These are phyloP conservation scores for Dichomitus squalens DNA, from an alignment of 1,284 basidiomycete species.

Conservation along the genomic window DNA sequence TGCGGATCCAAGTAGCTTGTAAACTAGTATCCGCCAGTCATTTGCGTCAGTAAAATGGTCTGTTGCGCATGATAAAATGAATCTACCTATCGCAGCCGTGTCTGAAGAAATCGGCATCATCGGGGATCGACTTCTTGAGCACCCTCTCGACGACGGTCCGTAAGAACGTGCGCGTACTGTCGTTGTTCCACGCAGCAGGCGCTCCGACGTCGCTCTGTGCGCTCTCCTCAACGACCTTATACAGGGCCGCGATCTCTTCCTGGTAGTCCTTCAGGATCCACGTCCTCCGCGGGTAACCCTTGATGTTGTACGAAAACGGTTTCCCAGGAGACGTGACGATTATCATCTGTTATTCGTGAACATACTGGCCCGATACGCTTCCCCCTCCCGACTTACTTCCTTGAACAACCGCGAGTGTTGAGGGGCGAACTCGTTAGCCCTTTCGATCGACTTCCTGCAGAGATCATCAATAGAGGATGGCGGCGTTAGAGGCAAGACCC, in stretches of 20 bases:
- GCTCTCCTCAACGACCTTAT: constrained; percentile 28
- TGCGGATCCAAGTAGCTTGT: constrained; percentile 39
- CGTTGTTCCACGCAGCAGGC: constrained; percentile 33
- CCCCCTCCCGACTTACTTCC: constrained; percentile 28
- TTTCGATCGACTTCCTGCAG: constrained; percentile 36
- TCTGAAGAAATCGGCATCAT: constrained; percentile 45
- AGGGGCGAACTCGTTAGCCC: constrained; percentile 36
- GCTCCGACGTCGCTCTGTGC: constrained; percentile 24
- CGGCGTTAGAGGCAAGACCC: background rate
- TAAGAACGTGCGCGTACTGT: constrained; percentile 31
- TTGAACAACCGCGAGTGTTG: constrained; percentile 40
- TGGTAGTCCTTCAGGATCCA: constrained; percentile 31
- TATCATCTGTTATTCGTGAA: constrained; percentile 30
- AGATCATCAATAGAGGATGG: background rate
- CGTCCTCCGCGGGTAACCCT: constrained; percentile 31
- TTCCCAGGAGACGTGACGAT: constrained; percentile 31
- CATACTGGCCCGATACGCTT: background rate
- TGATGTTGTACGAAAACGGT: constrained; percentile 36
- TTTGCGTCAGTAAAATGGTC: background rate
- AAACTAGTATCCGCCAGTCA: constrained; percentile 24
- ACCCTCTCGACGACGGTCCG: constrained; percentile 32
- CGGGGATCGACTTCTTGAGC: constrained; percentile 26
- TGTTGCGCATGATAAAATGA: no score
- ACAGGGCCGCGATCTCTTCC: constrained; percentile 33
- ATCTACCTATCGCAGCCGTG: constrained; percentile 46